Evolutionary conservation across 352 stramenopile species (phyloP).

Genomic region (Phytophthora pseudosyringae): DNA sequence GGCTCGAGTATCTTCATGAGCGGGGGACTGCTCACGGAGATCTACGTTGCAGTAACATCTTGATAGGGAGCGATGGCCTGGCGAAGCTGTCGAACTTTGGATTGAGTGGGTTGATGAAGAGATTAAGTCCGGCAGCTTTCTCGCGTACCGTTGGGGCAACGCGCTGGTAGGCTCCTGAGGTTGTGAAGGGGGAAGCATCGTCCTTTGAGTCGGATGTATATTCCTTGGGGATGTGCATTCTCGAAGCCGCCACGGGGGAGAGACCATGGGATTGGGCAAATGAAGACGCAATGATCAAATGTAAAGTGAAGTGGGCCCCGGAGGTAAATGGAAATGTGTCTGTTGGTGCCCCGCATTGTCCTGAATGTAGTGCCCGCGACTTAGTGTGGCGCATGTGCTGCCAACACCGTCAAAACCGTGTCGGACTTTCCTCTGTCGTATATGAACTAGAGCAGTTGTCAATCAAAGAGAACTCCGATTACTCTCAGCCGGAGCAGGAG

Average conservation of each 20-base stretch:
- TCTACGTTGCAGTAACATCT: conserved; percentile 12
- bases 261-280: neutral
- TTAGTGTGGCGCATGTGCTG: conserved; percentile 24
- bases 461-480: neutral
- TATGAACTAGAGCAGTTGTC: conserved; percentile 4
- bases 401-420: neutral
- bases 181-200: neutral
- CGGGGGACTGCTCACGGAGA: conserved; percentile 5
- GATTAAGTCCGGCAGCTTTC: neutral
- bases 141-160: neutral
- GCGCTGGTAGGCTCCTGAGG: conserved; percentile 26
- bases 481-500: neutral
- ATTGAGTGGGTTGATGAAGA: neutral
- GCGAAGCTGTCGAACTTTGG: conserved; percentile 18
- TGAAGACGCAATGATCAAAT: neutral
- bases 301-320: conserved; percentile 1
- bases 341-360: neutral
- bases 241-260: conserved; percentile 18
- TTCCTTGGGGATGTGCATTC: conserved; percentile 38
- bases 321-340: neutral
- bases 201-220: conserved; percentile 24
- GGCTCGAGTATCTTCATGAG: conserved; percentile 19
- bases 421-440: neutral
- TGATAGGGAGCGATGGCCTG: conserved; percentile 6
- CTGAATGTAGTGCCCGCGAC: neutral